These are phyloP conservation scores for Eutrema heterophyllum DNA, from an alignment of 345 rosid species.

Conservation along the genomic window DNA sequence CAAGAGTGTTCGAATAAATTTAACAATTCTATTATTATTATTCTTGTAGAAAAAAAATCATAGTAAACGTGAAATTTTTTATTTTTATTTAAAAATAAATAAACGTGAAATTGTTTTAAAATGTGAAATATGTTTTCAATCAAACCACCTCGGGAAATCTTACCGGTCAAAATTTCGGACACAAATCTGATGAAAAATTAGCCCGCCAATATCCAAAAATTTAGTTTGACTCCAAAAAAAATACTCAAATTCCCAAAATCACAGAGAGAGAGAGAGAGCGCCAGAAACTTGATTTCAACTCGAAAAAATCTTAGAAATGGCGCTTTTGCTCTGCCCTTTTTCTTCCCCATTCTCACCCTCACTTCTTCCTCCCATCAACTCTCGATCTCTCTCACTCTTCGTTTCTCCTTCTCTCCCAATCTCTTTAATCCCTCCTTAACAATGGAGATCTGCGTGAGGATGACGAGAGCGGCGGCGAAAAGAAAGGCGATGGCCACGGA, in stretches of 20 bases:
- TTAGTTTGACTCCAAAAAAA: conserved; percentile 4
- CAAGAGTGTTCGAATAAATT: too few species aligned
- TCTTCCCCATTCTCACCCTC: background rate
- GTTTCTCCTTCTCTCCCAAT: background rate
- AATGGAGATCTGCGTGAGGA: background rate
- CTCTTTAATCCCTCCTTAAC: conserved; percentile 9
- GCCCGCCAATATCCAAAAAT: conserved; percentile 19
- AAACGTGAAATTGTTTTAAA: background rate
- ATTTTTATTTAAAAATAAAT: background rate
- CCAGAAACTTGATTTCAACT: background rate
- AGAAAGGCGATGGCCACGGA: conserved; percentile 17
- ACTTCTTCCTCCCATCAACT: conserved; percentile 13
- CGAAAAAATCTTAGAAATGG: conserved; percentile 1
- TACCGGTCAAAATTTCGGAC: conserved; percentile 11
- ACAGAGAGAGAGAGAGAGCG: background rate
- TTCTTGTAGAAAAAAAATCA: too few species aligned
- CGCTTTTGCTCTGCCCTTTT: conserved; percentile 26
- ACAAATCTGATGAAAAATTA: background rate
- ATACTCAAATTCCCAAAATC: conserved; percentile 8
- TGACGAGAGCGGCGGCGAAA: conserved; percentile 22
- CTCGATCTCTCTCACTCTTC: background rate
- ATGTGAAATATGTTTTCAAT: background rate
- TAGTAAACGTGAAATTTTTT: too few species aligned
- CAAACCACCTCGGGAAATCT: background rate
- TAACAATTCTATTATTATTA: too few species aligned